A percentile compares a stretch with the other conserved stretches of the same genome.
Conservation (phyloP, 2,329 filamentous ascomycete genomes). For the Cladophialophora yegresii region DNA sequence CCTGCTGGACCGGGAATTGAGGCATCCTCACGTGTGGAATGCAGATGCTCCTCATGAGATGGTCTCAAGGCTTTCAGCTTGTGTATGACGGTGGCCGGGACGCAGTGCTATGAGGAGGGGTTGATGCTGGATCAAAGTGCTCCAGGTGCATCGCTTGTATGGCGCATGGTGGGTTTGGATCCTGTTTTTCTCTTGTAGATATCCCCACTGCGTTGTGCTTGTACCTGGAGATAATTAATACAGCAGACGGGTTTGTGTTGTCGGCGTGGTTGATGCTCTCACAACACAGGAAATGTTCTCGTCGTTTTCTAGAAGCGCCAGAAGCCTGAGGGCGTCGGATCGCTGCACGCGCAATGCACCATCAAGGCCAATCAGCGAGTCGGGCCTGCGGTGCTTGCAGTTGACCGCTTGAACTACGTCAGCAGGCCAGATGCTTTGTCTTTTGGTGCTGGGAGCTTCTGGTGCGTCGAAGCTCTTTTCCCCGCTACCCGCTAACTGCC, state of each 20-base stretch:
- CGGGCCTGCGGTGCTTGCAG: neutral
- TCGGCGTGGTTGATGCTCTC: neutral
- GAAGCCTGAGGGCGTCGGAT: conserved; percentile 1
- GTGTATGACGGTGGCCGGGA: neutral
- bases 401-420: conserved; percentile 6
- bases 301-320: conserved; percentile 33
- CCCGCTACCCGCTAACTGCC: neutral
- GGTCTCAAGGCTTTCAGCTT: neutral
- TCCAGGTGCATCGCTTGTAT: conserved; percentile 26
- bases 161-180: conserved; percentile 31
- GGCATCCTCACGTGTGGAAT: neutral
- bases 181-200: conserved; percentile 33
- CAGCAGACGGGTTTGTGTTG: neutral
- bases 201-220: conserved; percentile 33
- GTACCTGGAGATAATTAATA: conserved; percentile 18
- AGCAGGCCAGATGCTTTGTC: neutral
- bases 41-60: neutral
- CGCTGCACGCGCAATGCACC: neutral
- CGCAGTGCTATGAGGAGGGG: neutral
- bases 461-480: neutral
- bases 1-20: neutral
- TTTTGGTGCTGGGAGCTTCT: neutral
- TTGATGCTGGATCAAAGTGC: neutral
- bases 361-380: neutral
- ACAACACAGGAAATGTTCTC: conserved; percentile 14